Evolutionary conservation across 169 alveolate species (phyloP).

Genomic region (Theileria parva): DNA sequence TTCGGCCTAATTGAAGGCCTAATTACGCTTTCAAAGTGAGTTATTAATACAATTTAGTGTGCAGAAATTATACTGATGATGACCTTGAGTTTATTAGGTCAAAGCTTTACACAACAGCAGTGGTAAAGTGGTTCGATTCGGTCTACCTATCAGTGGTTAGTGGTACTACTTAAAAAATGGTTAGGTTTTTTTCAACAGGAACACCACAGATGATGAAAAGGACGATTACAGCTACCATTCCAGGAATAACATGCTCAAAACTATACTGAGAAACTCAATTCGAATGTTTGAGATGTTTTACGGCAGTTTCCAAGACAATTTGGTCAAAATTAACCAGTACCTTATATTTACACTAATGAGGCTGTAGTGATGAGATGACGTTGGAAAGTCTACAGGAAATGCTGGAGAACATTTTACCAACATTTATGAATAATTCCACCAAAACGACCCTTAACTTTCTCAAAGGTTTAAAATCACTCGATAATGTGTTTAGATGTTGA

Average conservation of each 20-base stretch:
- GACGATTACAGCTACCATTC: conserved; percentile 60
- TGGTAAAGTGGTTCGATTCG: conserved; percentile 39
- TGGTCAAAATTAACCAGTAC: conserved; percentile 5
- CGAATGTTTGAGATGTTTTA: conserved; percentile 47
- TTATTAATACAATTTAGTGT: not conserved
- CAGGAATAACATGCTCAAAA: conserved; percentile 43
- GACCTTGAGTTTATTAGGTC: conserved; percentile 55
- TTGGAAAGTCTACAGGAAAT: conserved; percentile 18
- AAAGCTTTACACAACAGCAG: conserved; percentile 49
- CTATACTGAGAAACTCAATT: conserved; percentile 41
- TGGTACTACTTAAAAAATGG: not conserved
- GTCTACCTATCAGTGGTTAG: conserved; percentile 57
- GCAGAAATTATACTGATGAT: conserved; percentile 35
- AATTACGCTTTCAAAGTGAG: conserved; percentile 34
- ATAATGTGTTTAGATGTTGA: conserved; percentile 22
- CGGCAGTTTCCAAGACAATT: conserved; percentile 30
- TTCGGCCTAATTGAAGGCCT: conserved; percentile 65
- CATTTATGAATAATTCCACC: conserved; percentile 42
- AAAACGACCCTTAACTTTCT: conserved; percentile 18
- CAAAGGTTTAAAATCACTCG: conserved; percentile 23
- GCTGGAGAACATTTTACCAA: conserved; percentile 40
- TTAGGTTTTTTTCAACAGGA: conserved; percentile 39
- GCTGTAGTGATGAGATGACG: conserved; percentile 17
- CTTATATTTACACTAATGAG: not conserved
- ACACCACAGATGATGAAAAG: conserved; percentile 22